These are phyloP conservation scores for Botryosphaeria agaves DNA, from an alignment of 2,329 filamentous ascomycete species.

Conservation along the genomic window DNA sequence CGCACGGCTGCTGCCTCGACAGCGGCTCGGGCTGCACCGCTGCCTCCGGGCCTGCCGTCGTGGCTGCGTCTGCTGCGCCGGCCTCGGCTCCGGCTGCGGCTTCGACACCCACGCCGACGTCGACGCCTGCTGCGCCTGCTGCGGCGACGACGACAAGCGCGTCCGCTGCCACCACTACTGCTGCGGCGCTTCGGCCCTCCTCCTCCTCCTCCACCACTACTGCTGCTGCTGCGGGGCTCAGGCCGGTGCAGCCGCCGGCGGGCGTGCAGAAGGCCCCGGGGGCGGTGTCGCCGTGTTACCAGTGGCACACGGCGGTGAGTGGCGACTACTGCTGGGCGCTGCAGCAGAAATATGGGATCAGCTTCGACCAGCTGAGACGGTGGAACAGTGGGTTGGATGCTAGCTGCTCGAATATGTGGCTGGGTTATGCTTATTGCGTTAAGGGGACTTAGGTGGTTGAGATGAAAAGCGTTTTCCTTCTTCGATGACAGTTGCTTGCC, in stretches of 20 bases:
- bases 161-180: not conserved
- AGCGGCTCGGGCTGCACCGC: not conserved
- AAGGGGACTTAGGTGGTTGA: no score
- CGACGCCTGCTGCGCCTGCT: no score
- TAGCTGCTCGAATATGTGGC: slow-evolving; percentile 19
- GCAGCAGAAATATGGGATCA: slow-evolving; percentile 9
- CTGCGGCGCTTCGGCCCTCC: slow-evolving; percentile 1
- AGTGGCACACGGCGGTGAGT: slow-evolving; percentile 14
- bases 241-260: not conserved
- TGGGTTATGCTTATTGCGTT: slow-evolving; percentile 18
- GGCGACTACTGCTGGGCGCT: slow-evolving; percentile 17
- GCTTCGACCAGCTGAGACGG: slow-evolving; percentile 10
- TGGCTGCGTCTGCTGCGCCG: no score
- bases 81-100: no score
- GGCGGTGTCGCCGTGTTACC: slow-evolving; percentile 10
- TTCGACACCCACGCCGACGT: no score
- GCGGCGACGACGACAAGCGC: no score
- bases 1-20: slow-evolving; percentile 2
- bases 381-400: slow-evolving; percentile 15
- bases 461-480: no score
- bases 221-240: no score
- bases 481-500: no score
- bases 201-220: slow-evolving; percentile 1
- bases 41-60: no score
- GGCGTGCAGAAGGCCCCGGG: slow-evolving; percentile 2